Evolutionary conservation across 495 filamentous ascomycete genomes (phyloP), one percentile per base, ranked within the genome.

Genomic region (Beverwykella pulmonaria): DNA sequence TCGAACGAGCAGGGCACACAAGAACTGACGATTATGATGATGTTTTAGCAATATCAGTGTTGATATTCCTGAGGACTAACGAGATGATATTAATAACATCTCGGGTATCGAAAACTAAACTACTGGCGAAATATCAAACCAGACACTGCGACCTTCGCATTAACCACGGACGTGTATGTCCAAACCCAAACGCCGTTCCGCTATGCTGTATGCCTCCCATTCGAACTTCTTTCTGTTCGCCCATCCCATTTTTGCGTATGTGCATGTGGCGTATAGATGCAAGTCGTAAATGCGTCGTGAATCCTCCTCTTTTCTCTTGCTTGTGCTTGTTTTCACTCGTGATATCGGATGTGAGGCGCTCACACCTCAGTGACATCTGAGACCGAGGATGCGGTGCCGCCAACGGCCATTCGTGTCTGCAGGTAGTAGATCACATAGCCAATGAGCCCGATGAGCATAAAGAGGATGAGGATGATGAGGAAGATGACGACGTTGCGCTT

Each of bases 401-500:
- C 67, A 34, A 68, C 66, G 0, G 71, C 69, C 63, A 74, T 66
- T 8, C 77, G 72, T 29, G 69, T 75, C 67, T 76, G 76, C 41
- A 72, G 69, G 64, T 71, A 73, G 67, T 72, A 79, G 70, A 79
- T 79, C 58, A 66, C 22, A 63, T 75, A 78, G 57, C 67, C 77
- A 71, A 79, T 72, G 30, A 76, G 59, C 32, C 76, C 72, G 53
- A 79, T 76, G 36, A 77, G 67, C 67, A 77, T 73, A 75, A 79
- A 79, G 65, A 79, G 76, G 74, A 79, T 73, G 60, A 79, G 72
- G 71, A 79, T 72, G 72, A 79, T 79, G 61, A 79, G 63, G 70
- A 78, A 78, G 69, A 79, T 76, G 76, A 77, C 77, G 61, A 79
- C 71, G 75, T 79, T 79, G 69, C 76, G 73, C 69, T 78, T 73